A percentile compares a stretch with the other conserved stretches of the same genome.
Conservation (phyloP, 768 basidiomycete species). For the Tricholoma furcatifolium region DNA sequence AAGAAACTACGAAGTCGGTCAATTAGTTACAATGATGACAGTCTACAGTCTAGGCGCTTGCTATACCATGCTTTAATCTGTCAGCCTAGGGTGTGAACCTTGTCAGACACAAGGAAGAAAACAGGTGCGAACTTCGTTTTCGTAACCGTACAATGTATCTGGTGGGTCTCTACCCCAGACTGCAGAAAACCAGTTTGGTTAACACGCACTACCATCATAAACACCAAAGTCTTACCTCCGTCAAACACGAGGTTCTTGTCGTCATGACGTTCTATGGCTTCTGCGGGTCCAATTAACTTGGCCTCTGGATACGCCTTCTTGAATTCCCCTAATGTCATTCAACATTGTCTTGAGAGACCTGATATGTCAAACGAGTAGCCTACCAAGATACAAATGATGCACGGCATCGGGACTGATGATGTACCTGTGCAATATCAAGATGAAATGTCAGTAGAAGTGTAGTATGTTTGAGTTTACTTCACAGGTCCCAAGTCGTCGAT, state of each 20-base stretch:
- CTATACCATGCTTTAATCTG: conserved; percentile 46
- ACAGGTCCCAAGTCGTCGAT: conserved; percentile 65
- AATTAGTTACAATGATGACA: neutral
- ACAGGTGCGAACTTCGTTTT: conserved; percentile 44
- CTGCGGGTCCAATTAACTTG: conserved; percentile 63
- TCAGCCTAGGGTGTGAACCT: neutral
- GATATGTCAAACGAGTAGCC: conserved; percentile 1
- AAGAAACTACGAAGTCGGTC: conserved; percentile 45
- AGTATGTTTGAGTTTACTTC: conserved; percentile 38
- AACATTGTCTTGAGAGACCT: too few species aligned
- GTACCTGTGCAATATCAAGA: conserved; percentile 33
- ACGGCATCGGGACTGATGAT: conserved; percentile 54
- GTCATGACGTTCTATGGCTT: conserved; percentile 43
- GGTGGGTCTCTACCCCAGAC: conserved; percentile 56
- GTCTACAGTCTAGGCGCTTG: neutral
- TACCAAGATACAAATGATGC: conserved; percentile 57
- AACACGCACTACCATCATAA: neutral
- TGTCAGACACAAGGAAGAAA: neutral
- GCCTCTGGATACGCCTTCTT: conserved; percentile 64
- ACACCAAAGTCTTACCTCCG: conserved; percentile 42
- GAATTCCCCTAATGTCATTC: conserved; percentile 41
- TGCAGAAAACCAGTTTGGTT: conserved; percentile 13
- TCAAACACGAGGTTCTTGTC: conserved; percentile 53
- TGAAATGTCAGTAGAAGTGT: neutral
- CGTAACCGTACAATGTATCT: conserved; percentile 66